Base-by-base conservation (phyloP, 495 filamentous ascomycete genomes). In the Penicillium canescens region DNA sequence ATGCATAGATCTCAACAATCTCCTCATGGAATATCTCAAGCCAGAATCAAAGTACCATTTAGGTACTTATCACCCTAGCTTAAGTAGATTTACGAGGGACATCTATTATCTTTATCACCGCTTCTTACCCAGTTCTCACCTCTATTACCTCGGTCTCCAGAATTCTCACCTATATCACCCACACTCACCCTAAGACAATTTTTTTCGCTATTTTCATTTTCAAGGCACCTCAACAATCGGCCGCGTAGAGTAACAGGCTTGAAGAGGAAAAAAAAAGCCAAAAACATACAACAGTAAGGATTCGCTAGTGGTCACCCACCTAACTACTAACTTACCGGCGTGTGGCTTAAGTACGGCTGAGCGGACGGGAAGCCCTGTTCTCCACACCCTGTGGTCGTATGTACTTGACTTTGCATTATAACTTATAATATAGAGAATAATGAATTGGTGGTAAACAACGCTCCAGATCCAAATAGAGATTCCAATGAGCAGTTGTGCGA, bases 321-420 rank as follows among this genome's bases (percentile, higher is more conserved):
- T 18, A 18, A 18, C 18, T 18, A 18, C 18, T 18, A 18, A 18
- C 18, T 18, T 18, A 18, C 18, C 18, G 18, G 18, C 18, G 18
- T 18, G 18, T 18, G 18, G 18, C 18, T 18, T 18, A 18, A 18
- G 45, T 50, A 45, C 18, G 18, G 18, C 18, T 18, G 18, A 18
- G 18, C 18, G 18, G 18, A 18, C 18, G 18, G 18, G 18, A 59
- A 59, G 56, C 45, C 50, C 50, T 59, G 56, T 59, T 59, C 43
- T 59, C 44, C 50, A 50, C 50, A 54, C 56, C 56, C 50, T 59
- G 14, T 59, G 41, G 51, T 52, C 55, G 55, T 42, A 57, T 57
- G 48, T 57, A 28, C n/a, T n/a, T n/a, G n/a, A n/a, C n/a, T n/a
- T n/a, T n/a, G n/a, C n/a, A n/a, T n/a, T n/a, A n/a, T n/a, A n/a